Evolutionary conservation across 176 grass and related monocot genomes (phyloP), one percentile per base, ranked within the genome.

Genomic region (Stipa capillata): DNA sequence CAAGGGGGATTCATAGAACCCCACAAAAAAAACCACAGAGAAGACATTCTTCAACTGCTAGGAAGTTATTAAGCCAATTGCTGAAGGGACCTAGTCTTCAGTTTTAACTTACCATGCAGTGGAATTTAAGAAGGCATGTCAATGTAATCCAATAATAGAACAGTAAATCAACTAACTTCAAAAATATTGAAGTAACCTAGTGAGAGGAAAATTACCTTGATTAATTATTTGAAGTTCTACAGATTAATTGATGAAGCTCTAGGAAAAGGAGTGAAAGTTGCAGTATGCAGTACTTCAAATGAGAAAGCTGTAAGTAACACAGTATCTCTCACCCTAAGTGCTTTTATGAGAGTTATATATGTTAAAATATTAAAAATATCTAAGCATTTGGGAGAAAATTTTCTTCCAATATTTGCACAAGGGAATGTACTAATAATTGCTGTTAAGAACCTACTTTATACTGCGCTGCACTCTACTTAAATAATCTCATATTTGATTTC

Each of bases 201-300:
- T 20, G 2, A 47, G 6, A 12, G 9, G 0, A 31, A 20, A 39
- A 56, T n/a, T 42, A n/a, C 31, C 12, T 49, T 37, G 7, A 48
- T 60, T 84, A 27, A 41, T 56, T 75, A 73, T 80, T 42, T 78
- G 69, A 35, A 72, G 39, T n/a, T n/a, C n/a, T 89, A 50, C 85
- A 97, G 95, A 83, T 50, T 97, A 80, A 90, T 97, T 41, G 95
- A 97, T 89, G 95, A 97, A 67, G 89, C 95, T 80, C 84, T 97
- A 80, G 76, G 76, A 33, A 94, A 89, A 40, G 92, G 83, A 73
- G 85, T 97, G 75, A 90, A 94, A 85, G 95, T 97, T 81, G 95
- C 92, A 29, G 95, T 94, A 33, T 94, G 92, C 80, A 97, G 95
- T 87, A 97, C 95, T 39, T 97, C 95, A 29, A 97, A 97, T 74